A percentile compares a stretch with the other conserved stretches of the same genome.
Conservation (phyloP, 225 moss, liverwort and hornwort genomes). For the Pseudoscleropodium purum region DNA sequence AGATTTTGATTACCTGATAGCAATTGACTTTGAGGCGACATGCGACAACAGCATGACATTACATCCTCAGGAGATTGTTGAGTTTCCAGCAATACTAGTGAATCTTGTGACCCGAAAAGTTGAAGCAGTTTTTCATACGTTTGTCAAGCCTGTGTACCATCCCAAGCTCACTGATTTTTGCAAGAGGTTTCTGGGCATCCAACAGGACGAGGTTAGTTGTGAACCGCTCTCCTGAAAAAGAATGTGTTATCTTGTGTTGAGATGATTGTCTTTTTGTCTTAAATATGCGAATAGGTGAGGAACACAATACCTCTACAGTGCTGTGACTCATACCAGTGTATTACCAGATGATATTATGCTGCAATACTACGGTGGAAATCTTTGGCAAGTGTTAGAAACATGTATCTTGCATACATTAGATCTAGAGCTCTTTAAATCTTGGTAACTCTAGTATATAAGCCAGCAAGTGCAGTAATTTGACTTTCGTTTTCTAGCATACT, state of each 20-base stretch:
- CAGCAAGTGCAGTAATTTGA: not conserved
- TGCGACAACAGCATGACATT: not conserved
- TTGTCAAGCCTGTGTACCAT: constrained; percentile 35
- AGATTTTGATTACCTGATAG: constrained; percentile 34
- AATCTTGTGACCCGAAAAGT: constrained; percentile 15
- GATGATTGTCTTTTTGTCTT: not conserved
- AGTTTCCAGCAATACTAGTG: constrained; percentile 32
- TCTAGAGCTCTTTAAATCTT: not conserved
- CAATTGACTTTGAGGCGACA: constrained; percentile 38
- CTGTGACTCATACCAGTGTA: not conserved
- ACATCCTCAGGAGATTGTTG: constrained; percentile 25
- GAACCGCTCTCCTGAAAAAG: not conserved
- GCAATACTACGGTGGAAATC: not conserved
- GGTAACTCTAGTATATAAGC: not conserved
- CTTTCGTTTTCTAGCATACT: not conserved
- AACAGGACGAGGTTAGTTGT: constrained; percentile 23
- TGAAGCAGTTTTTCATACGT: constrained; percentile 25
- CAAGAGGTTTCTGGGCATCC: constrained; percentile 11
- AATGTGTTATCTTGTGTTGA: not conserved
- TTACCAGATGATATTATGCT: not conserved
- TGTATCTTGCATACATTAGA: not conserved
- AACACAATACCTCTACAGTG: not conserved
- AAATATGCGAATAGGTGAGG: not conserved
- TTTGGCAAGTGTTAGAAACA: not conserved
- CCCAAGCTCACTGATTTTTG: constrained; percentile 34